Evolutionary conservation across 2,329 filamentous ascomycete genomes (phyloP), one percentile per base, ranked within the genome.

Genomic region (Delphinella strobiligena): DNA sequence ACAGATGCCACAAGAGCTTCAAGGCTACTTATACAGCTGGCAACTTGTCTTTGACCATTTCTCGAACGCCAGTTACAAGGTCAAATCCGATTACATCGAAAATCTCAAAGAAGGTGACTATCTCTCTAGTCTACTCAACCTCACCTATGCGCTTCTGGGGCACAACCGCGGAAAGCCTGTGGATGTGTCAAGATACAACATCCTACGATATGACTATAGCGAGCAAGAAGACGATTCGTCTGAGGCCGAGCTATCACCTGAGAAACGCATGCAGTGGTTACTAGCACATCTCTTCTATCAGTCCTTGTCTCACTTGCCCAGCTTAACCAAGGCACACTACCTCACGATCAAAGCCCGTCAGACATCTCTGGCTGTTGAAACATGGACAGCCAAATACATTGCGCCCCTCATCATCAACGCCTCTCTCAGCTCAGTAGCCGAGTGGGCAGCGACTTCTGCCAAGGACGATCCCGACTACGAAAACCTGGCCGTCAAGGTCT

Each of bases 21-120:
- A 86, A 38, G 77, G 80, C 8, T 98, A 95, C 53, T 69, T 98
- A 2, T 67, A 94, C 19, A 82, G 85, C 9, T 98, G 91, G 91
- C 75, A 84, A 47, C 68, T 96, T 1, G 71, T 95, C 0, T 96
- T 93, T 54, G 86, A 93, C 50, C 80, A 89, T 33, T 93, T 89
- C 54, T 45, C 44, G 11, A 52, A 52, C 19, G 54, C 57, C 4
- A 60, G 88, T 0, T 80, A 83, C 58, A 85, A 86, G 51, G 77
- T 96, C 12, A 82, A 86, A 49, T 76, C 75, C 43, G 79, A 88
- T 51, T 96, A 95, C 52, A 74, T 77, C 0, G 75, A 85, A 17
- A 76, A 82, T 43, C 72, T 98, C 41, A 91, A 87, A 55, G 72
- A 81, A 18, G 78, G 79, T 11, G 72, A 78, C 9, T 79, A 80